Evolutionary conservation across 129 eudicot genomes (phyloP), one percentile per base, ranked within the genome.

Genomic region (Tagetes erecta): DNA sequence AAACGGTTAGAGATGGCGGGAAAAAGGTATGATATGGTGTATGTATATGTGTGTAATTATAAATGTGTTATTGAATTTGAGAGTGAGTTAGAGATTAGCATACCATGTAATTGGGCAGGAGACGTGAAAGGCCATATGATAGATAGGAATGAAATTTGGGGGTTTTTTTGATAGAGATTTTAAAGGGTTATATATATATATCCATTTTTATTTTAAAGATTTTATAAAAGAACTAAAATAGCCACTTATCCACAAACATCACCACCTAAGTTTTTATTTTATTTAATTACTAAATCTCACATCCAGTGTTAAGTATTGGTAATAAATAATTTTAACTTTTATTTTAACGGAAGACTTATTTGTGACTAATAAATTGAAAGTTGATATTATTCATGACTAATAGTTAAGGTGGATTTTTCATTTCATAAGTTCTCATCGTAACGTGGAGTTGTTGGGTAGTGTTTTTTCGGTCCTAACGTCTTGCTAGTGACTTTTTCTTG

Each of bases 91-190:
- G 46, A 42, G 57, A 71, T 70, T 85, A 92, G 96, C 97, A 89
- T 77, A 92, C 97, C 97, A 89, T 77, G 97, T 92, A 84, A 92
- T 92, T 85, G 97, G 97, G 89, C 97, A 92, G 78, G 93, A 91
- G 75, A 87, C 95, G 84, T 92, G 98, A 89, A 92, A 92, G 82
- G 98, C 98, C 98, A 87, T 86, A 20, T 20, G 27, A 20, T 20
- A 20, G 37, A 40, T 51, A 46, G 68, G 57, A 66, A 59, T 76
- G 71, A 77, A 59, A 60, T 69, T 64, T 62, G 80, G 75, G 74
- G 77, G 6, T 57, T 72, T 73, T 73, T 73, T 73, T 67, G 70
- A 73, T 68, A 20, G 73, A 78, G 71, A 71, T 57, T 80, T 79
- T 74, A 62, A 74, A 70, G 77, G 49, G 50, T 75, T 73, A 20